Evolutionary conservation across 1,284 basidiomycete genomes (phyloP), one percentile per base, ranked within the genome.

Genomic region (Cutaneotrichosporon cyanovorans): DNA sequence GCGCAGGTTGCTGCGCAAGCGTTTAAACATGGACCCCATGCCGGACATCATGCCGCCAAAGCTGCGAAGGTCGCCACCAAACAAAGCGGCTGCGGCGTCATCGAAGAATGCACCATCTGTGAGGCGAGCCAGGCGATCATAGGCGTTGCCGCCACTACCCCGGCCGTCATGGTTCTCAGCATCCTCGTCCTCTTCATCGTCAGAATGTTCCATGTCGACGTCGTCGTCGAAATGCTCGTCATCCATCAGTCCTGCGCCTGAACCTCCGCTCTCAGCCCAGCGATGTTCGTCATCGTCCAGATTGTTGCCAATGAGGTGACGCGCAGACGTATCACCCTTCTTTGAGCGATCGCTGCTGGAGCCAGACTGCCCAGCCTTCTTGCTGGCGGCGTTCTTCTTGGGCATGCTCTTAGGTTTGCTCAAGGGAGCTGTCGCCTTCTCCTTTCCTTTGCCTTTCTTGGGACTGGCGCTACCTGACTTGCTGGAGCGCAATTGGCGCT

Each of bases 41-140:
- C 85, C 85, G 58, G 87, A 80, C 85, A 92, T 88, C 72, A 89
- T 87, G 25, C 87, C 87, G 30, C 88, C 88, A 64, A 92, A 81
- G 10, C 63, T 63, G 20, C 73, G 61, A 55, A 72, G 68, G 9
- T 66, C 68, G 32, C 60, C 57, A 14, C 69, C 68, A 47, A 69
- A 71, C 11, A 91, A 81, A 45, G 84, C 84, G 74, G 87, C 78
- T 30, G 86, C 81, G 9, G 81, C 76, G 62, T 86, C 85, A 60
- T 86, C 84, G 50, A 84, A 72, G 42, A 65, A 53, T 7, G 60
- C 66, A 18, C 55, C 51, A 19, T 63, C 80, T 42, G 81, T 77
- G 43, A 78, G 74, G 40, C 72, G 68, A 32, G 69, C 55, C 11
- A 61, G 74, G 58, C 59, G 59, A 31, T 60, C 59, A 45, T 58